Conservation (phyloP, 2,329 filamentous ascomycete genomes). For the Ophiosphaerella korrae region DNA sequence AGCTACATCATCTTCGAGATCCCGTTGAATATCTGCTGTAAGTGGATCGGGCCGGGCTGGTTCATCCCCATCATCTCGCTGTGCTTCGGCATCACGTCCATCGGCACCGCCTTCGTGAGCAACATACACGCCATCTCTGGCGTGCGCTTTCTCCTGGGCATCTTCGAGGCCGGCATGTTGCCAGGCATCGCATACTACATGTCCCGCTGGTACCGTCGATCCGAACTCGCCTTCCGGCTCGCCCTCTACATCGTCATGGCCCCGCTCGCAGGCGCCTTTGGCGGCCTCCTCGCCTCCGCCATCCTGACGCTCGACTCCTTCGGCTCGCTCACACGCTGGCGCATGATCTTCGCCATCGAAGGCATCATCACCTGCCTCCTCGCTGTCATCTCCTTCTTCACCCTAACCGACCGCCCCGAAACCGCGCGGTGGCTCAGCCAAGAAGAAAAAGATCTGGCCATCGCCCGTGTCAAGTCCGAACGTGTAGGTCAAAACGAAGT, state of each 20-base stretch:
- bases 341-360: slow-evolving; percentile 76
- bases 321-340: slow-evolving; percentile 63
- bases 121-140: slow-evolving; percentile 59
- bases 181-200: slow-evolving; percentile 77
- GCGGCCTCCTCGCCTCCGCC: slow-evolving; percentile 65
- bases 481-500: slow-evolving; percentile 66
- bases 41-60: slow-evolving; percentile 73
- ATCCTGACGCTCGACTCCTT: slow-evolving; percentile 67
- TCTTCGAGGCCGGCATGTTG: slow-evolving; percentile 76
- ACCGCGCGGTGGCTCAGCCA: slow-evolving; percentile 69
- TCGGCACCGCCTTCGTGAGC: slow-evolving; percentile 69
- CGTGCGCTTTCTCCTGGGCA: slow-evolving; percentile 67
- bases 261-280: slow-evolving; percentile 72
- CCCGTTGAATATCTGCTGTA: slow-evolving; percentile 70
- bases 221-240: slow-evolving; percentile 70
- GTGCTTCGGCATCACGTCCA: slow-evolving; percentile 66
- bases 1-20: slow-evolving; percentile 68
- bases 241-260: slow-evolving; percentile 73
- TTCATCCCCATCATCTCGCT: slow-evolving; percentile 68
- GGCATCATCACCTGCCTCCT: slow-evolving; percentile 67
- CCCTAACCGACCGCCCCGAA: slow-evolving; percentile 70
- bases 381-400: slow-evolving; percentile 65
- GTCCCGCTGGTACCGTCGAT: slow-evolving; percentile 72
- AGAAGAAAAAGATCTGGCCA: slow-evolving; percentile 69
- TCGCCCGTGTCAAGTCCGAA: slow-evolving; percentile 71